Evolutionary conservation across 768 basidiomycete species (phyloP), one percentile per base, ranked within the genome.

Genomic region (Mycena indigotica): DNA sequence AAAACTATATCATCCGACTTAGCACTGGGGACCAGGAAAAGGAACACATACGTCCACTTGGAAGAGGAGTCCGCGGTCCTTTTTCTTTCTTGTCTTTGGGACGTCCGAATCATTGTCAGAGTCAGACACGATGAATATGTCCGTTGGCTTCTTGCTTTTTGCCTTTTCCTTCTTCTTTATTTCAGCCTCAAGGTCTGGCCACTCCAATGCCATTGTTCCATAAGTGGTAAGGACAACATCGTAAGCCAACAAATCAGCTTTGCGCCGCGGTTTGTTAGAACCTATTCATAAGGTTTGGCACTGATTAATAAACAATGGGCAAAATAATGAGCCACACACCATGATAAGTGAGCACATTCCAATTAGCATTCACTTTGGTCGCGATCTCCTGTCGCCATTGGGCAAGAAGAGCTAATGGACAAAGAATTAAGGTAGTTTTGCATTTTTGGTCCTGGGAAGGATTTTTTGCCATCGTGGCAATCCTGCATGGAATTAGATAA

Each of bases 211-310:
- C 71, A 86, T 78, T 0, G 84, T 86, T 84, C 70, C 68, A 58
- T 73, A 82, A 1, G 81, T 83, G 1, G 88, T 88, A 30, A 89
- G 61, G 8, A 90, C 81, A 3, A 88, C 75, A 62, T 90, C 86
- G 65, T 83, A 81, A 41, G 79, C 70, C 55, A 79, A 64, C 2
- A 92, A 62, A n/a, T 84, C 77, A 6, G 77, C 71, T 51, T 71
- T 73, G 30, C 67, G 77, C 62, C 73, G 81, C 17, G 76, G 74
- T 59, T 81, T 84, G 15, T 75, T 75, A 1, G 75, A 56, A 1
- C 83, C 81, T 84, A 39, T 88, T 64, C 90, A 89, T 66, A 90
- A 88, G 29, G 89, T 83, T 3, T 81, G 67, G 52, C 83, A 10
- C 35, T 10, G 35, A 38, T 38, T n/a, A 10, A n/a, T n/a, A 10